Base-by-base conservation (phyloP, 352 stramenopile species). In the Thalassiosira mediterranea region DNA sequence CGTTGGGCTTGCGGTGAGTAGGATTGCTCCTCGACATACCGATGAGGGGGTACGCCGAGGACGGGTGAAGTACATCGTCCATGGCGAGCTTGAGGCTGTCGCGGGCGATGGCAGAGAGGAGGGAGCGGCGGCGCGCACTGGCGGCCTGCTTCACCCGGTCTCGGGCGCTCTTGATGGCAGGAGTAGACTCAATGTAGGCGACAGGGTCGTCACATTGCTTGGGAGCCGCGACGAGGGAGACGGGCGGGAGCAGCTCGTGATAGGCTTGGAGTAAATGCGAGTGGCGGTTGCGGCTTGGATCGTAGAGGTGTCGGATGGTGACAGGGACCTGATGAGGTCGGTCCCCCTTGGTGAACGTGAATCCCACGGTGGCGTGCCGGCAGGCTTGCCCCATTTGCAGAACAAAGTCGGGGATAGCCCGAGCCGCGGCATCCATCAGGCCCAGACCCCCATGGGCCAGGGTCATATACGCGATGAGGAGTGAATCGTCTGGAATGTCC, bases 1-100 rank as follows among this genome's bases (percentile, higher is more conserved):
- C 17, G 11, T 73, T 73, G 17, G 7, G 13, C 4, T 66, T 42
- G 1, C 53, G 42, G 26, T 79, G 28, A 0, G 13, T 46, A 1
- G 44, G 13, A n/a, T 29, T 37, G 28, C 54, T 75, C 0, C 63
- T 8, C 0, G 0, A 65, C 71, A 75, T 79, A 2, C 5, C 10
- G 23, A 79, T 64, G 3, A 79, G 23, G 2, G 71, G 62, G 19
- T 75, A 79, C 21, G 71, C 69, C 0, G 17, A 75, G 1, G 66
- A 51, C 3, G 53, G 0, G 5, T 25, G 58, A 0, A 79, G 62
- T 5, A 79, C 61, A 3, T 66, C 53, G 7, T 64, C 61, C 2
- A 74, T 54, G 25, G 57, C 28, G 4, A 49, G 44, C 19, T 48
- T 0, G 3, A 65, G 51, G 23, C 61, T 28, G 3, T 3, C 21